Percentiles rank a stretch among this genome's conserved stretches.
Conservation (phyloP, 202 grass and related monocot genomes). For the Musa balbisiana region DNA sequence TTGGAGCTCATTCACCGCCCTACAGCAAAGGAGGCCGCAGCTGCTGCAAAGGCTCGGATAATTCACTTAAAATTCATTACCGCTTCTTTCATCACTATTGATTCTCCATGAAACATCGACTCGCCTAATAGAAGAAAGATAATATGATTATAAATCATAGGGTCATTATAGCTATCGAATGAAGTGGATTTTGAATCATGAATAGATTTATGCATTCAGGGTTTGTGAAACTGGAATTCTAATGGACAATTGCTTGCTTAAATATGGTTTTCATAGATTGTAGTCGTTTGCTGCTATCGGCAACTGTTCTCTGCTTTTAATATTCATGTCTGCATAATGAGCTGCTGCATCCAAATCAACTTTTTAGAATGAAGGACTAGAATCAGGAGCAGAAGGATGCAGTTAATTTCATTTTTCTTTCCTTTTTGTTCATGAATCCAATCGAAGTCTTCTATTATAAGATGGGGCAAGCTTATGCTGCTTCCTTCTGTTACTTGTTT, state of each 20-base stretch:
- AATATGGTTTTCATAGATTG: too few relatives aligned
- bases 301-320: too few relatives aligned
- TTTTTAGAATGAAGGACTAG: too few relatives aligned
- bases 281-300: too few relatives aligned
- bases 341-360: too few relatives aligned
- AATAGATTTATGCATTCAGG: not conserved
- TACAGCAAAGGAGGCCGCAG: slow-evolving; percentile 85
- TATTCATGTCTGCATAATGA: too few relatives aligned
- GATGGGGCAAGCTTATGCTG: too few relatives aligned
- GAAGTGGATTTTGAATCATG: not conserved
- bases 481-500: too few relatives aligned
- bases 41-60: slow-evolving; percentile 78
- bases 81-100: slow-evolving; percentile 1
- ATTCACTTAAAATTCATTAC: slow-evolving; percentile 19
- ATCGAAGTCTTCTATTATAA: too few relatives aligned
- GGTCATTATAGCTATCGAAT: not conserved
- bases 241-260: not conserved
- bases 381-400: too few relatives aligned
- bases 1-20: slow-evolving; percentile 96
- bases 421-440: too few relatives aligned
- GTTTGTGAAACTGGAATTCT: not conserved
- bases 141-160: not conserved
- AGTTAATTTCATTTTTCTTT: too few relatives aligned
- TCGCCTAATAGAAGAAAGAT: not conserved
- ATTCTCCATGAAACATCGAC: not conserved